Base-by-base conservation (phyloP, 768 basidiomycete genomes). In the Suillus fuscotomentosus region DNA sequence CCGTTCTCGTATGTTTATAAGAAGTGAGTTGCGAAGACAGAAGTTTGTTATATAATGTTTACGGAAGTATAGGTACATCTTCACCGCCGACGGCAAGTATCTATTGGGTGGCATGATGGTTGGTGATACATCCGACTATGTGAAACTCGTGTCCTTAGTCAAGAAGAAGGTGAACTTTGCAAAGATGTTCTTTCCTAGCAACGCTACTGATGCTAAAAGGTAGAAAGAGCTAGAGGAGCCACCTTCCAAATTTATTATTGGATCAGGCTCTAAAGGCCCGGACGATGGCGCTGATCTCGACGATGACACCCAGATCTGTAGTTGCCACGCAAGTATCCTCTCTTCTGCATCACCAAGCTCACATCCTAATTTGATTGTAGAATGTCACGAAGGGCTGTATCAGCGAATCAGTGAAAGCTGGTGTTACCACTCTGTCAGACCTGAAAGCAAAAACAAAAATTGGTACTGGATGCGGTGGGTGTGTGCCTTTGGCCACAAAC, bases 101-200 rank as follows among this genome's bases (percentile, higher is more conserved):
- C 78, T 92, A 14, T 75, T 92, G 4, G 90, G 90, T 14, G 90
- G 90, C 4, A 89, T 90, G 84, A 89, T 91, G 88, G 83, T 92
- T n/a, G 90, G 90, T 3, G 88, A 90, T 69, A 84, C 84, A 11
- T 80, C 78, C 43, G 87, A 89, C 70, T 90, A 86, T 69, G 82
- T 86, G 63, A 90, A 90, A 73, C 79, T 91, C 15, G 81, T 91
- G n/a, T 78, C 85, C 14, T 78, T 91, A 39, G 86, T 89, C 36
- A 89, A 88, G 77, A 90, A 90, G 79, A 86, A 85, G 78, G 87
- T 82, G 62, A 39, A 72, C 62, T 17, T 48, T 41, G 36, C 42
- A 14, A 36, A 17, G 31, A n/a, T 47, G 42, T n/a, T 43, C 48
- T 43, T 47, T n/a, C 39, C 55, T 36, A 24, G 38, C 31, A 8